Conservation (phyloP, 257 asterid genomes). For the Nyctanthes arbortristis region DNA sequence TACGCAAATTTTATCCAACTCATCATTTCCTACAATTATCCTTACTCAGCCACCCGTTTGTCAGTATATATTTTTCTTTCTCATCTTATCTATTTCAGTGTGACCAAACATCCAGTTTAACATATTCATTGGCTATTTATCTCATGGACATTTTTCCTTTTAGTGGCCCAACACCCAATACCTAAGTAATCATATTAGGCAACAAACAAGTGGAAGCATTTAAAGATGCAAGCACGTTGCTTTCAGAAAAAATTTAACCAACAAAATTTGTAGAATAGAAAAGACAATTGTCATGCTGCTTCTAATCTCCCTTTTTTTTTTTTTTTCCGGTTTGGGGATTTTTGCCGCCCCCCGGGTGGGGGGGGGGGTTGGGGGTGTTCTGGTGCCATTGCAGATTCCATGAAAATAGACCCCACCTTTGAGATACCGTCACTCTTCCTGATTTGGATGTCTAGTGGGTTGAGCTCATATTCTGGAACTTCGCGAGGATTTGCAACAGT, state of each 20-base stretch:
- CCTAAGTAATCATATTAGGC: background rate
- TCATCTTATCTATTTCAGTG: background rate
- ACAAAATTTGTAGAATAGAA: background rate
- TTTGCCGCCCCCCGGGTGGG: too few species aligned
- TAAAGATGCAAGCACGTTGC: background rate
- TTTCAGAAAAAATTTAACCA: background rate
- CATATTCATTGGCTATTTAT: background rate
- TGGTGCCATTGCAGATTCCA: background rate
- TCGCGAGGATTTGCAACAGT: conserved; percentile 91
- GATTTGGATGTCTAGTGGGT: conserved; percentile 87
- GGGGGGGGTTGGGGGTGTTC: too few species aligned
- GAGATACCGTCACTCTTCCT: conserved; percentile 90
- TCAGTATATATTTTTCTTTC: background rate
- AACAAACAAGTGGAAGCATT: background rate
- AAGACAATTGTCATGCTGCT: background rate
- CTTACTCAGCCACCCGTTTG: background rate
- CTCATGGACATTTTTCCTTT: background rate
- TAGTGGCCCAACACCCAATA: background rate
- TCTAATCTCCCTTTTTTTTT: too few species aligned
- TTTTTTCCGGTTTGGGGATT: too few species aligned
- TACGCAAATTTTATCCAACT: background rate
- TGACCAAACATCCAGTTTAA: background rate
- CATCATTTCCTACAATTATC: background rate
- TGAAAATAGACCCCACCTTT: conserved; percentile 53
- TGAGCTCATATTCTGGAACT: conserved; percentile 97